Evolutionary conservation across 1,284 basidiomycete species (phyloP).

Genomic region (Ustilago xerochloae): DNA sequence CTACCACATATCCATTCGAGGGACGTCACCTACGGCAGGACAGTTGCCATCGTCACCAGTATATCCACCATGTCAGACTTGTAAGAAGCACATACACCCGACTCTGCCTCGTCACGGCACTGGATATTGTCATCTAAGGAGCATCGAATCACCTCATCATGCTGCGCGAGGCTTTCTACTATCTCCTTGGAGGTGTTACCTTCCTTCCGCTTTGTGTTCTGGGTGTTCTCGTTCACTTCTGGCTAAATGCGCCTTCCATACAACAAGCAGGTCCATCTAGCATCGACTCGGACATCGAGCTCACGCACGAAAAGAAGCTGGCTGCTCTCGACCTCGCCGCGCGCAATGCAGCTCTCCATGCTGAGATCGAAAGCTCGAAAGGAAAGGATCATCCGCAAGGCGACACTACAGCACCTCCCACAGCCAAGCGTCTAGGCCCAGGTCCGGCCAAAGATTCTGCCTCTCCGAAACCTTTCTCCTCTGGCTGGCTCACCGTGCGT

Average conservation of each 20-base stretch:
- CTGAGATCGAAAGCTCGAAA: conserved; percentile 41
- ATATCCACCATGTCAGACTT: background rate
- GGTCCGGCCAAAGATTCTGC: conserved; percentile 17
- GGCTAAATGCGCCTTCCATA: conserved; percentile 28
- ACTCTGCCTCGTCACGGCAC: background rate
- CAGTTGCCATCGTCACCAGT: no score
- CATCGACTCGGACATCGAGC: conserved; percentile 40
- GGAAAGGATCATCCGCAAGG: conserved; percentile 45
- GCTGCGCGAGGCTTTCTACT: conserved; percentile 60
- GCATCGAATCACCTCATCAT: conserved; percentile 8
- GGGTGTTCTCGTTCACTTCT: conserved; percentile 40
- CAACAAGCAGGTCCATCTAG: conserved; percentile 9
- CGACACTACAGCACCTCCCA: conserved; percentile 44
- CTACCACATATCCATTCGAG: background rate
- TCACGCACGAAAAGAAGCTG: conserved; percentile 47
- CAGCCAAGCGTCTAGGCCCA: conserved; percentile 54
- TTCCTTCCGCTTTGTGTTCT: conserved; percentile 60
- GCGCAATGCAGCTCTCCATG: conserved; percentile 50
- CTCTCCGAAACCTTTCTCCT: conserved; percentile 39
- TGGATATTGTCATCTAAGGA: background rate
- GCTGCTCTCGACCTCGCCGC: conserved; percentile 54
- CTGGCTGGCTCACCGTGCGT: conserved; percentile 58
- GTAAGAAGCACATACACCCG: background rate
- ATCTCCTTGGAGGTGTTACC: conserved; percentile 66
- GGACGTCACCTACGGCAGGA: no score